Evolutionary conservation across 805 yeast species (phyloP).

Genomic region (Saccharomycopsis oosterbeekiorum): DNA sequence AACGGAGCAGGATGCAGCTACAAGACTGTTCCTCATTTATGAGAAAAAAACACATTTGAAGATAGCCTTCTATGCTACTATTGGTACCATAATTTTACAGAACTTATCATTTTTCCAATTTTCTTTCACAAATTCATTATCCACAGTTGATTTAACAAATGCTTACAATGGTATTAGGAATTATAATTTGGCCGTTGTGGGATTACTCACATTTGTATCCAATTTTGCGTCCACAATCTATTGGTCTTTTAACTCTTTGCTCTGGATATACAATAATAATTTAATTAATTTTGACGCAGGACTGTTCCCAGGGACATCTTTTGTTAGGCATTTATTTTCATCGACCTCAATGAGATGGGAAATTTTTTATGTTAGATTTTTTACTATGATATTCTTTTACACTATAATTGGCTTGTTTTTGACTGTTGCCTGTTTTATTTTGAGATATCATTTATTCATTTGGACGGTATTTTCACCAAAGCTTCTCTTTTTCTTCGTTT

Average conservation of each 20-base stretch:
- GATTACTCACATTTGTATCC: slow-evolving; percentile 67
- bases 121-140: slow-evolving; percentile 88
- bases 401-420: slow-evolving; percentile 49
- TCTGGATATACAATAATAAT: slow-evolving; percentile 26
- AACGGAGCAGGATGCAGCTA: background rate
- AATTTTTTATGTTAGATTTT: slow-evolving; percentile 28
- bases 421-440: slow-evolving; percentile 56
- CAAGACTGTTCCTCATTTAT: background rate
- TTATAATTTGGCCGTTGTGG: slow-evolving; percentile 64
- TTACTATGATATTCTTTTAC: slow-evolving; percentile 44
- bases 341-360: slow-evolving; percentile 25
- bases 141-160: slow-evolving; percentile 82
- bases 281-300: slow-evolving; percentile 16
- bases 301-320: slow-evolving; percentile 5
- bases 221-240: slow-evolving; percentile 81
- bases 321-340: slow-evolving; percentile 5
- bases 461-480: slow-evolving; percentile 99
- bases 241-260: slow-evolving; percentile 45
- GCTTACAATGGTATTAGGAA: slow-evolving; percentile 81
- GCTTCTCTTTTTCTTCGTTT: slow-evolving; percentile 65
- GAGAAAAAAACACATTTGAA: slow-evolving; percentile 12
- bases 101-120: slow-evolving; percentile 73
- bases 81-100: slow-evolving; percentile 47
- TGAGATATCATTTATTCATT: slow-evolving; percentile 81
- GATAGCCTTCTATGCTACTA: slow-evolving; percentile 18